These are phyloP conservation scores for Cercophora newfieldiana DNA, from an alignment of 495 filamentous ascomycete species.

Conservation along the genomic window DNA sequence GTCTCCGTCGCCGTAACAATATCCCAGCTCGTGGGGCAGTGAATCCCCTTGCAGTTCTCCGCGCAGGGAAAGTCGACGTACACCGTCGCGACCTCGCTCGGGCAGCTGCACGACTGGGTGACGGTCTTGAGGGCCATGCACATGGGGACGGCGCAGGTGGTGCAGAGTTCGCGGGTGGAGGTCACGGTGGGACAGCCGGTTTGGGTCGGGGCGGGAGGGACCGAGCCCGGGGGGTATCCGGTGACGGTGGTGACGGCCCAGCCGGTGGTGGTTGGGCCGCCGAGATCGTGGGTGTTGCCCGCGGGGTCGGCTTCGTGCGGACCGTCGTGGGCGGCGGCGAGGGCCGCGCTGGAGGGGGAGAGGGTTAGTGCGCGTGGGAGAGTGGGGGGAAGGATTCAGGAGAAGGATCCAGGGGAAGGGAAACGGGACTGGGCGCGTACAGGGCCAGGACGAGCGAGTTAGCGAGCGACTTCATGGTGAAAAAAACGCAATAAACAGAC, in stretches of 20 bases:
- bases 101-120: constrained; percentile 31
- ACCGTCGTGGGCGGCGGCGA: not conserved
- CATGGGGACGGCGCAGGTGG: constrained; percentile 24
- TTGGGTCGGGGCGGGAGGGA: constrained; percentile 4
- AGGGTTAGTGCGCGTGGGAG: not conserved
- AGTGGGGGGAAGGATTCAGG: not conserved
- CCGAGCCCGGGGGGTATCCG: not conserved
- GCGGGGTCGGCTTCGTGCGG: not conserved
- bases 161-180: constrained; percentile 27
- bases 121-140: constrained; percentile 40
- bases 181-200: constrained; percentile 30
- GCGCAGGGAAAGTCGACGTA: constrained; percentile 27
- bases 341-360: not conserved
- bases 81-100: constrained; percentile 22
- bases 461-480: constrained; percentile 2
- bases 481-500: not conserved
- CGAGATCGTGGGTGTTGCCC: not conserved
- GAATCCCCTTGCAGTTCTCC: constrained; percentile 16
- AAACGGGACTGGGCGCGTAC: not conserved
- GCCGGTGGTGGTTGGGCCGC: not conserved
- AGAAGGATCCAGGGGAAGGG: not conserved
- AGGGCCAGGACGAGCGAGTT: not conserved
- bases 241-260: not conserved
- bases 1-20: constrained; percentile 9
- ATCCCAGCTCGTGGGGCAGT: constrained; percentile 24